Base-by-base conservation (phyloP, 495 filamentous ascomycete species). In the Penicillium mononematosum region DNA sequence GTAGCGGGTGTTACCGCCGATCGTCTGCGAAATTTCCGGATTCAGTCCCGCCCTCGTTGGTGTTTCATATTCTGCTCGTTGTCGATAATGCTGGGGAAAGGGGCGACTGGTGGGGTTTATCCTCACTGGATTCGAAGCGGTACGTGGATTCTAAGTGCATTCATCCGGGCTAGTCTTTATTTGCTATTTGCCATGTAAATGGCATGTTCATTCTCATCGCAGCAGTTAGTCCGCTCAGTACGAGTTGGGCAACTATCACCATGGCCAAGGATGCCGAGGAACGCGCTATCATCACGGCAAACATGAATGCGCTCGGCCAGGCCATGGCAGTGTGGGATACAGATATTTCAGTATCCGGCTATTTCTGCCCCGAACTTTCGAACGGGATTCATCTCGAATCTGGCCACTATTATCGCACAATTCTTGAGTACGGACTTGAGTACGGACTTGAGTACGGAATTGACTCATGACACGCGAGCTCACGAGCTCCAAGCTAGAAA, bases 281-380 rank as follows among this genome's bases (percentile, higher is more conserved):
- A 42, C 59, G 70, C 16, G 70, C 70, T 12, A 62, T 73, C 11
- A 68, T 73, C 4, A 72, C 65, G 8, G 71, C 70, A 0, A 71
- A 66, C 20, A 73, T 73, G 66, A 75, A 71, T 46, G 63, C 71
- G 6, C 69, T 73, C n/a, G 72, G 70, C 5, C 69, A 72, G 58
- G 71, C 69, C 9, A 70, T 72, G 42, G 61, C 57, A 9, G 69
- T 64, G 0, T 66, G 66, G 66, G 41, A 71, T 70, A 19, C 70
- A 72, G 36, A 55, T 72, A 9, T 60, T 69, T 11, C 70, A 71
- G 43, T 71, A 62, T 46, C 63, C 68, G 3, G 70, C 70, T 29
- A 66, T 58, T 17, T 45, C 59, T 10, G 67, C 67, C 10, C 63
- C 69, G 12, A 53, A 65, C 24, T 73, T 73, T 19, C 61, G 49